Evolutionary conservation across 106 monocot genomes (phyloP).

Genomic region (Agapanthus africanus): DNA sequence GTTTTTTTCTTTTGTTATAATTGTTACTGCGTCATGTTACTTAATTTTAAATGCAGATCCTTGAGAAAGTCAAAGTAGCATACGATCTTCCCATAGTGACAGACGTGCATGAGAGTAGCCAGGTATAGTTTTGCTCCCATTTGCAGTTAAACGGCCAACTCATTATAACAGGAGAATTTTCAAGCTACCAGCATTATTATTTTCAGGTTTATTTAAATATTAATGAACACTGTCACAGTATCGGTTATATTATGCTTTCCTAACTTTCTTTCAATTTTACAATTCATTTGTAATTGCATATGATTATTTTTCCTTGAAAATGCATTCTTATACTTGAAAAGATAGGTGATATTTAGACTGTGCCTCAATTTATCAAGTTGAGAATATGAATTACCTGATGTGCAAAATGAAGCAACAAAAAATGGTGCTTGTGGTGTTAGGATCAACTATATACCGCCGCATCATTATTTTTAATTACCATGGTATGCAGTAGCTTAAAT

Average conservation of each 20-base stretch:
- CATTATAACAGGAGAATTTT: too few species aligned
- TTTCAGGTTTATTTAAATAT: too few species aligned
- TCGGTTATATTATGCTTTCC: too few species aligned
- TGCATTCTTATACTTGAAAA: too few species aligned
- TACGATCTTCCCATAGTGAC: conserved; percentile 91
- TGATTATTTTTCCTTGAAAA: too few species aligned
- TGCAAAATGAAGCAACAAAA: not conserved
- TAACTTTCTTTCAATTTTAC: too few species aligned
- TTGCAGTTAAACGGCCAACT: not conserved
- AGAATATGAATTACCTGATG: not conserved
- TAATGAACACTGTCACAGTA: too few species aligned
- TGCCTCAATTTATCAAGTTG: too few species aligned
- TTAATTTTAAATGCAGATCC: conserved; percentile 51
- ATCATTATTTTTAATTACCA: not conserved
- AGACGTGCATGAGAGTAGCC: conserved; percentile 87
- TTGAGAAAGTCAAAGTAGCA: conserved; percentile 77
- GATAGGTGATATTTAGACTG: too few species aligned
- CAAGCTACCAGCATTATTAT: not conserved
- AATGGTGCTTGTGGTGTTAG: not conserved
- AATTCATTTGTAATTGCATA: too few species aligned
- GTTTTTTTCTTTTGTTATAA: not conserved
- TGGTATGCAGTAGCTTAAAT: not conserved
- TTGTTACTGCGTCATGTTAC: not conserved
- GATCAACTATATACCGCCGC: not conserved
- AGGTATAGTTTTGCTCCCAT: conserved; percentile 38